These are phyloP conservation scores for Annulohypoxylon moriforme DNA, from an alignment of 495 filamentous ascomycete species.

Conservation along the genomic window DNA sequence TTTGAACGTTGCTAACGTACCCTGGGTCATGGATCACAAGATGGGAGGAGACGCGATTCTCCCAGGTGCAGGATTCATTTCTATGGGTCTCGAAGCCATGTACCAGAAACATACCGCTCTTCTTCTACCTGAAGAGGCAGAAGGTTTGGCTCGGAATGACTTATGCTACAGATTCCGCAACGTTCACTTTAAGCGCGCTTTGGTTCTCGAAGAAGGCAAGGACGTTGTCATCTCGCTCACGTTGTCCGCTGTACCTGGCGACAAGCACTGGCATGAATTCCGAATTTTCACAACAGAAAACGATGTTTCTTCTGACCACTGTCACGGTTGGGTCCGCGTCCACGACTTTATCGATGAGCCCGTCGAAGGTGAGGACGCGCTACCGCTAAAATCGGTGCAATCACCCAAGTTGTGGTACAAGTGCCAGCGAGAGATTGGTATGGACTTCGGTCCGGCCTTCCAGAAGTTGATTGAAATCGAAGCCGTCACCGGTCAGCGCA, in stretches of 20 bases:
- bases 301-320: not conserved
- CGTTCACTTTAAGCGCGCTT: slow-evolving; percentile 30
- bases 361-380: not conserved
- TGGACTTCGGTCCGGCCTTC: slow-evolving; percentile 48
- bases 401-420: slow-evolving; percentile 49
- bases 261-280: slow-evolving; percentile 6
- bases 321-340: slow-evolving; percentile 3
- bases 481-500: slow-evolving; percentile 41
- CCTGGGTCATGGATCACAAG: slow-evolving; percentile 54
- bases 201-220: slow-evolving; percentile 30
- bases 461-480: slow-evolving; percentile 41
- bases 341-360: not conserved
- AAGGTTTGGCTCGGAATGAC: not conserved
- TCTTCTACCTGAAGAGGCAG: not conserved
- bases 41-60: slow-evolving; percentile 18
- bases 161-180: slow-evolving; percentile 48
- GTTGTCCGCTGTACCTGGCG: not conserved
- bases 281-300: not conserved
- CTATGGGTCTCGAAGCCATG: slow-evolving; percentile 56
- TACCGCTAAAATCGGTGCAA: slow-evolving; percentile 18
- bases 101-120: slow-evolving; percentile 31
- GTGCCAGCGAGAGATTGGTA: slow-evolving; percentile 41
- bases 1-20: slow-evolving; percentile 45
- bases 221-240: slow-evolving; percentile 8
- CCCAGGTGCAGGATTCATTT: slow-evolving; percentile 54